Base-by-base conservation (phyloP, 345 rosid species). In the Rhizophora apiculata region DNA sequence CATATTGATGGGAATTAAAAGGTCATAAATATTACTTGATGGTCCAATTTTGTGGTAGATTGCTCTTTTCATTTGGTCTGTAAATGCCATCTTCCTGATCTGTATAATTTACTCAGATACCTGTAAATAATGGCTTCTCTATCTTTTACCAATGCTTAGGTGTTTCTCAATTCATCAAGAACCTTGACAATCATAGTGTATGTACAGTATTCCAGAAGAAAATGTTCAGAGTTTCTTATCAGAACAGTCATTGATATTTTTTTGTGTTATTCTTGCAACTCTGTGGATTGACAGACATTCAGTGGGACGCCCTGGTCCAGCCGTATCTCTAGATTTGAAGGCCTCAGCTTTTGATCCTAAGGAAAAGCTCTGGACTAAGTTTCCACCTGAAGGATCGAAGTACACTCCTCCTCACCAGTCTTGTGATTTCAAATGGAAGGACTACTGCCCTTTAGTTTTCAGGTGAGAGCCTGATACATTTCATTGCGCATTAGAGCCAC, bases 381-480 rank as follows among this genome's bases (percentile, higher is more conserved):
- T 96, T 74, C 99, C 98, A 3, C 77, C 98, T 1, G 98, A 86
- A 80, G 99, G 99, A 63, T 88, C 98, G n/a, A 95, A 95, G 64
- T 81, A 92, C 75, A 95, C 99, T 68, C 98, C 99, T 43, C 98
- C 98, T 57, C 99, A 95, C 78, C 92, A 82, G 79, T 95, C 97
- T 52, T 76, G 80, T 52, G 99, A 95, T 62, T 95, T 95, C 78
- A 90, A 69, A 77, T 95, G 99, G 99, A 95, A 95, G 79, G 99
- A 95, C 64, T 95, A 95, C 72, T 92, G 99, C 63, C 99, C 98
- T 19, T 85, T 95, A 68, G 99, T 92, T 72, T 95, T 95, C 87
- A 90, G 99, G 99, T 95, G 56, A 54, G 72, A 55, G 34, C 69
- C 53, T 67, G 11, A 43, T 43, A 27, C 32, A 61, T 68, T 31